Conservation (phyloP, 495 filamentous ascomycete genomes). For the Neurospora tetrasperma region DNA sequence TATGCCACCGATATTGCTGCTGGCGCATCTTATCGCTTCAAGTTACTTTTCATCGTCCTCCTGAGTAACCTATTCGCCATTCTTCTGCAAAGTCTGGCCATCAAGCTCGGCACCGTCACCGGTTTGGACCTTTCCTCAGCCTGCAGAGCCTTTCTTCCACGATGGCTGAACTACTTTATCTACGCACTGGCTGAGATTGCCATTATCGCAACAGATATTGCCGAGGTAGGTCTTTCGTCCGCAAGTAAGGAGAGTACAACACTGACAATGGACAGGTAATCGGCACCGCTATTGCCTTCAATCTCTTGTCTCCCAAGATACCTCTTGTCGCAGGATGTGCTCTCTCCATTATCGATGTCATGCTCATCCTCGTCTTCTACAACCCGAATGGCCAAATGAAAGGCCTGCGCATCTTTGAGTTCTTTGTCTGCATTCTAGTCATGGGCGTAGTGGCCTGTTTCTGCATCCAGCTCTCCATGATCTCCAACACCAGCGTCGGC, state of each 20-base stretch:
- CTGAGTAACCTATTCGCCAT: slow-evolving; percentile 80
- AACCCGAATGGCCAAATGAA: slow-evolving; percentile 62
- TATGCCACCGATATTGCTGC: slow-evolving; percentile 77
- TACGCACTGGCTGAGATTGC: slow-evolving; percentile 70
- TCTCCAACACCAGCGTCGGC: slow-evolving; percentile 55
- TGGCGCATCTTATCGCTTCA: slow-evolving; percentile 53
- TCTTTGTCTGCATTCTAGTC: slow-evolving; percentile 69
- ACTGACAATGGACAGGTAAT: slow-evolving; percentile 45
- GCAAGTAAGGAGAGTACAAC: too few relatives aligned
- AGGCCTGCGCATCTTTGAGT: slow-evolving; percentile 68
- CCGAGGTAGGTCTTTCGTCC: slow-evolving; percentile 39
- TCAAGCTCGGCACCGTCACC: slow-evolving; percentile 79
- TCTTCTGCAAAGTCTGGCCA: slow-evolving; percentile 69
- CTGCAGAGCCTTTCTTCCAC: slow-evolving; percentile 63
- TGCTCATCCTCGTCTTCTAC: slow-evolving; percentile 80
- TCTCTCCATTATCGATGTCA: slow-evolving; percentile 73
- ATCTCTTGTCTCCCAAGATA: slow-evolving; percentile 63
- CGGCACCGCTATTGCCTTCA: slow-evolving; percentile 83
- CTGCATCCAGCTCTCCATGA: slow-evolving; percentile 75
- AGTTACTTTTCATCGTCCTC: slow-evolving; percentile 69
- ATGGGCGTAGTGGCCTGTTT: slow-evolving; percentile 85
- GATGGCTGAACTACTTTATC: slow-evolving; percentile 63
- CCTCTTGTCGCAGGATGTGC: slow-evolving; percentile 82
- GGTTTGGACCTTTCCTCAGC: slow-evolving; percentile 73
- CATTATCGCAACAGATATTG: slow-evolving; percentile 84